Evolutionary conservation across 495 filamentous ascomycete genomes (phyloP).

Genomic region (Xylaria acuta): DNA sequence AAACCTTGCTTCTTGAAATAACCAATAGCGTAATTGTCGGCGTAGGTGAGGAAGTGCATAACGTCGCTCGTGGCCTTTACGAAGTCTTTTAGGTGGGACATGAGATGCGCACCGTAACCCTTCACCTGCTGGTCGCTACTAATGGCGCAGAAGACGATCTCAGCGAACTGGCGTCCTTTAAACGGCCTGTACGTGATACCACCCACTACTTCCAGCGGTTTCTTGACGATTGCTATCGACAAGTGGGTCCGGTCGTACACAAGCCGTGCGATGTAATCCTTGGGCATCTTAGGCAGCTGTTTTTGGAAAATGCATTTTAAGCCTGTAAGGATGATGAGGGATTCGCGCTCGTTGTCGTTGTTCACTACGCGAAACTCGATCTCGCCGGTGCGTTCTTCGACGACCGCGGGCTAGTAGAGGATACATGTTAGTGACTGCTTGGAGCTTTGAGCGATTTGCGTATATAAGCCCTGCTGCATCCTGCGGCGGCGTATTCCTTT

Average conservation of each 20-base stretch:
- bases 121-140: conserved; percentile 98
- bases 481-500: background rate
- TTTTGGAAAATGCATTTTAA: conserved; percentile 99
- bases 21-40: conserved; percentile 98
- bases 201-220: conserved; percentile 91
- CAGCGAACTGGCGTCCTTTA: conserved; percentile 89
- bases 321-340: conserved; percentile 91
- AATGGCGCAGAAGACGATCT: conserved; percentile 98
- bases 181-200: conserved; percentile 98
- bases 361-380: conserved; percentile 99
- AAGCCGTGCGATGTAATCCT: conserved; percentile 95
- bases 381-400: conserved; percentile 92
- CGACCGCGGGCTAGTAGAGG: conserved; percentile 72
- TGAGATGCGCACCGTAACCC: conserved; percentile 95
- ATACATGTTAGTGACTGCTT: background rate
- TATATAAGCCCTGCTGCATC: background rate
- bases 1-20: conserved; percentile 99
- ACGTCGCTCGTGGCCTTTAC: conserved; percentile 96
- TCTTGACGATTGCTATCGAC: conserved; percentile 96
- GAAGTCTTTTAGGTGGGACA: conserved; percentile 98
- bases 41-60: conserved; percentile 98
- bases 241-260: conserved; percentile 97
- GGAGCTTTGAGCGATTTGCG: background rate
- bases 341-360: conserved; percentile 88
- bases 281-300: conserved; percentile 98